Percentiles rank a stretch among this genome's conserved stretches.
Evolutionary conservation across 169 alveolate genomes (phyloP).

Genomic region (Eimeria acervulina): DNA sequence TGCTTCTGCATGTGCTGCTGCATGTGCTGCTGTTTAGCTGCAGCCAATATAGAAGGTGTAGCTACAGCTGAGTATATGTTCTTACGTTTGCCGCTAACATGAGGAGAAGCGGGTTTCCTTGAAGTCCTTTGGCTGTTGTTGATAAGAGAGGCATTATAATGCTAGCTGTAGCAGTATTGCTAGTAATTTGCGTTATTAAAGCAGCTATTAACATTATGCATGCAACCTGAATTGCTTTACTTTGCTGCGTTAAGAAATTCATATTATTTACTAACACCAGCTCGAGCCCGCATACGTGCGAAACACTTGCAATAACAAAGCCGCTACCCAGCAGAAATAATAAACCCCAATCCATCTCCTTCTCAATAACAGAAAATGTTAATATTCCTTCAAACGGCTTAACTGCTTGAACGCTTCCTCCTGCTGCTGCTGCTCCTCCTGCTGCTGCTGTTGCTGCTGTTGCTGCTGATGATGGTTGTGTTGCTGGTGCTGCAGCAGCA

Average conservation of each 20-base stretch:
- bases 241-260: neutral
- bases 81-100: conserved; percentile 76
- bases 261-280: conserved; percentile 30
- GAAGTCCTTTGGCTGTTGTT: conserved; percentile 44
- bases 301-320: conserved; percentile 53
- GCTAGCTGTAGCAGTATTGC: conserved; percentile 81
- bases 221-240: conserved; percentile 26
- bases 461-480: neutral
- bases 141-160: conserved; percentile 68
- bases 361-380: conserved; percentile 32
- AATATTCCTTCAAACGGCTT: conserved; percentile 59
- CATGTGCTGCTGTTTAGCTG: too few relatives aligned
- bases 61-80: too few relatives aligned
- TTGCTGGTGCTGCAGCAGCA: too few relatives aligned
- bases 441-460: neutral
- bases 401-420: neutral
- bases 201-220: conserved; percentile 63
- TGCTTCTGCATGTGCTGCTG: too few relatives aligned
- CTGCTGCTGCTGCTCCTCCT: neutral
- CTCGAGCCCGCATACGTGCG: conserved; percentile 65
- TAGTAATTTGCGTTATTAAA: conserved; percentile 63
- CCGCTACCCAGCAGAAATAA: conserved; percentile 76
- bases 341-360: conserved; percentile 80
- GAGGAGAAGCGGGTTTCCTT: conserved; percentile 48
- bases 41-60: neutral